These are phyloP conservation scores for Malassezia japonica DNA, from an alignment of 1,284 basidiomycete species.

Conservation along the genomic window DNA sequence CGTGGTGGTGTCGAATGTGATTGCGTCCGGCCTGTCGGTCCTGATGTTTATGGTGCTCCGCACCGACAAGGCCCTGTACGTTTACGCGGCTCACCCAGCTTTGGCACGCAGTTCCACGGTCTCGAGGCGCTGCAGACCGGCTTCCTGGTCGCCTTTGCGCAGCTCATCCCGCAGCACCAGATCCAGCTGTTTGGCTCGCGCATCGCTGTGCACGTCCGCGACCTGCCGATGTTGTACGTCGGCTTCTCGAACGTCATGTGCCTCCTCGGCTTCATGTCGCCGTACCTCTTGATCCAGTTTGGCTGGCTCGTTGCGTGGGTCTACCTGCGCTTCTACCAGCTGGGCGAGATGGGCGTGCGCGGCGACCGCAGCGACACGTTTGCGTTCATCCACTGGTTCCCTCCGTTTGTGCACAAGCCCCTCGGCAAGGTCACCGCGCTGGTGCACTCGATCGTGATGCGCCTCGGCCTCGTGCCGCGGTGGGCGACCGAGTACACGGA, in stretches of 20 bases:
- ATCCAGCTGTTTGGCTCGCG: constrained; percentile 66
- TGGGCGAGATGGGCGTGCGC: constrained; percentile 55
- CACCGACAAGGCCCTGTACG: constrained; percentile 20
- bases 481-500: constrained; percentile 46
- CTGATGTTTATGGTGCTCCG: constrained; percentile 32
- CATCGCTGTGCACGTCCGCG: constrained; percentile 48
- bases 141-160: constrained; percentile 88
- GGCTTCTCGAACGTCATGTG: constrained; percentile 81
- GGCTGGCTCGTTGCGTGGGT: constrained; percentile 93
- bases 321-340: constrained; percentile 93
- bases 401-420: constrained; percentile 61
- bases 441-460: constrained; percentile 57
- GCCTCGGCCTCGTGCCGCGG: constrained; percentile 62
- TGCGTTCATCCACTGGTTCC: constrained; percentile 92
- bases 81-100: constrained; percentile 41
- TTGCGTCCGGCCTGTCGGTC: constrained; percentile 37
- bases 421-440: constrained; percentile 62
- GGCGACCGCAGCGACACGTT: constrained; percentile 95
- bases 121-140: constrained; percentile 83
- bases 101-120: constrained; percentile 79
- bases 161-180: constrained; percentile 94
- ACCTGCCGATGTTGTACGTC: constrained; percentile 83
- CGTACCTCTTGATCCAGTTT: constrained; percentile 87
- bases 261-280: constrained; percentile 76
- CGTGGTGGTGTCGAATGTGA: constrained; percentile 31